These are phyloP conservation scores for Ziziphus jujuba DNA, from an alignment of 306 rosid species.

Conservation along the genomic window DNA sequence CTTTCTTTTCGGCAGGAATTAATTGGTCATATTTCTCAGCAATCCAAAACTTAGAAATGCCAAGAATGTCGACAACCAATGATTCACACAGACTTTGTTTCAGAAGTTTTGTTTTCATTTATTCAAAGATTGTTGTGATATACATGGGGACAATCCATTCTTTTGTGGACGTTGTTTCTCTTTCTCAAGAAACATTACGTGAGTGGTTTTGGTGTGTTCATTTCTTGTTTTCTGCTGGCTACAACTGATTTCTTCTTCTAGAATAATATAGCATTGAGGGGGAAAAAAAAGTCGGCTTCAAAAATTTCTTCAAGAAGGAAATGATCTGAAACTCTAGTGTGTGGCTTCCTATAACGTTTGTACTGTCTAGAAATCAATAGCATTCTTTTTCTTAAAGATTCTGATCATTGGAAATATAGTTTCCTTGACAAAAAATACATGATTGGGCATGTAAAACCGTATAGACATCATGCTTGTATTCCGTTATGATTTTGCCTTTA, in stretches of 20 bases:
- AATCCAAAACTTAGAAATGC: conserved; percentile 44
- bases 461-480: not conserved
- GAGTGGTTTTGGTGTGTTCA: conserved; percentile 13
- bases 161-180: conserved; percentile 15
- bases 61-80: not conserved
- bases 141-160: conserved; percentile 5
- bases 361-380: not conserved
- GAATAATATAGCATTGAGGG: not conserved
- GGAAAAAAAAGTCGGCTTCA: not conserved
- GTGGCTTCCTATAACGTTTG: conserved; percentile 3
- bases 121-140: conserved; percentile 17
- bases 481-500: not conserved
- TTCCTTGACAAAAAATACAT: not conserved
- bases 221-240: not conserved
- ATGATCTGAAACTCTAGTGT: not conserved
- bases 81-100: not conserved
- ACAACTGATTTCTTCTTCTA: conserved; percentile 3
- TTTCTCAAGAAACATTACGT: conserved; percentile 18
- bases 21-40: conserved; percentile 47
- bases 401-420: not conserved
- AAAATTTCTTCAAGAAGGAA: conserved; percentile 2
- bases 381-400: not conserved
- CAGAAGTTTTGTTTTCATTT: conserved; percentile 7
- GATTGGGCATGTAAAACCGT: not conserved
- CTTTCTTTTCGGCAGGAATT: conserved; percentile 61